These are phyloP conservation scores for Aspergillus tamarii DNA, from an alignment of 2,329 filamentous ascomycete genomes.

Conservation along the genomic window DNA sequence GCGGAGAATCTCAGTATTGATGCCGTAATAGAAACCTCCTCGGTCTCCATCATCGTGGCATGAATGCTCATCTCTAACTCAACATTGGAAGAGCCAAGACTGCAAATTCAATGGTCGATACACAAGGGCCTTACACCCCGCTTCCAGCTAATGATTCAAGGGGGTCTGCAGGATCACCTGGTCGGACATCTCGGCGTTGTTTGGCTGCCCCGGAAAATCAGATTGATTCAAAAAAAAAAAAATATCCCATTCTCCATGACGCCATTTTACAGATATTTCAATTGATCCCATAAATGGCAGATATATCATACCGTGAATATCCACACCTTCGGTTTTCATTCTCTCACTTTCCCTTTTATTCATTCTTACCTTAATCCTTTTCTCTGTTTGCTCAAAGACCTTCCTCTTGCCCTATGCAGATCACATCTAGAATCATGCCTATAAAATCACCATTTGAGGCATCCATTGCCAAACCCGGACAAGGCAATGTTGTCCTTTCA, in stretches of 20 bases:
- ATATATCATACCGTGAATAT: slow-evolving; percentile 17
- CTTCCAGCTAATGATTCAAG: slow-evolving; percentile 7
- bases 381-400: slow-evolving; percentile 2
- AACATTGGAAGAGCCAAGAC: slow-evolving; percentile 15
- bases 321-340: slow-evolving; percentile 7
- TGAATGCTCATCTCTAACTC: slow-evolving; percentile 3
- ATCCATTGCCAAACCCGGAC: slow-evolving; percentile 73
- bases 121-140: slow-evolving; percentile 1
- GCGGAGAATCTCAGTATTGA: slow-evolving; percentile 19
- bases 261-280: slow-evolving; percentile 12
- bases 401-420: slow-evolving; percentile 8
- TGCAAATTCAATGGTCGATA: slow-evolving; percentile 11
- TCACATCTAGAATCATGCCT: slow-evolving; percentile 31
- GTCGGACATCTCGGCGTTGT: background rate
- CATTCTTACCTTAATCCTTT: background rate
- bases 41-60: slow-evolving; percentile 17
- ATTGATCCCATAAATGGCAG: background rate
- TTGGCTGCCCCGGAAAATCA: slow-evolving; percentile 7
- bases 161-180: slow-evolving; percentile 6
- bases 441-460: slow-evolving; percentile 72
- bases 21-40: slow-evolving; percentile 28
- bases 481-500: slow-evolving; percentile 75
- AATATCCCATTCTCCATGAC: slow-evolving; percentile 9
- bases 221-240: slow-evolving; percentile 7
- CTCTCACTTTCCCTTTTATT: background rate